These are phyloP conservation scores for Botrytis porri DNA, from an alignment of 2,329 filamentous ascomycete genomes.

Conservation along the genomic window DNA sequence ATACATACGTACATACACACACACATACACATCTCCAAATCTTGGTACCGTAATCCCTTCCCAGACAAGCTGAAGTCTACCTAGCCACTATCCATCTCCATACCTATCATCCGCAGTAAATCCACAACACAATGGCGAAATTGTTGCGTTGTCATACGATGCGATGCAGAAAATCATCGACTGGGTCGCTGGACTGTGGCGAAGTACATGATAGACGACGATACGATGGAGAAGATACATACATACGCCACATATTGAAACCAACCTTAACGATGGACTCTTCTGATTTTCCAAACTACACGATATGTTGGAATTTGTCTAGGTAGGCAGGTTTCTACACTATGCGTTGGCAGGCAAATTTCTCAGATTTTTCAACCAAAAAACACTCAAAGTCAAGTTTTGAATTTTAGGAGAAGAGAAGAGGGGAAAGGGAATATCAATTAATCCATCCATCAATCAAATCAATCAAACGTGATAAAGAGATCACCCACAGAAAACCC, in stretches of 20 bases:
- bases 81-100: background rate
- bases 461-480: background rate
- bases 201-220: constrained; percentile 25
- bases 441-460: background rate
- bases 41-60: constrained; percentile 11
- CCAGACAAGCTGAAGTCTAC: constrained; percentile 33
- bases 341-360: constrained; percentile 21
- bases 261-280: background rate
- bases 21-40: background rate
- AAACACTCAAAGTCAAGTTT: too few relatives aligned
- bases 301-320: constrained; percentile 3
- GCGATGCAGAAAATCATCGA: background rate
- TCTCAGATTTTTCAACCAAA: background rate
- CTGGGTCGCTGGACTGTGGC: constrained; percentile 28
- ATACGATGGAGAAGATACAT: background rate
- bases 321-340: background rate
- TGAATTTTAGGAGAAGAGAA: background rate
- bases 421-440: background rate
- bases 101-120: background rate
- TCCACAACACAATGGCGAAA: background rate
- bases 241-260: background rate
- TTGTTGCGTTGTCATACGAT: constrained; percentile 28
- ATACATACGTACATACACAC: background rate
- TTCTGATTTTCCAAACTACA: background rate
- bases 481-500: background rate